These are phyloP conservation scores for Vaccinium corymbosum DNA, from an alignment of 148 eudicot genomes.

Conservation along the genomic window DNA sequence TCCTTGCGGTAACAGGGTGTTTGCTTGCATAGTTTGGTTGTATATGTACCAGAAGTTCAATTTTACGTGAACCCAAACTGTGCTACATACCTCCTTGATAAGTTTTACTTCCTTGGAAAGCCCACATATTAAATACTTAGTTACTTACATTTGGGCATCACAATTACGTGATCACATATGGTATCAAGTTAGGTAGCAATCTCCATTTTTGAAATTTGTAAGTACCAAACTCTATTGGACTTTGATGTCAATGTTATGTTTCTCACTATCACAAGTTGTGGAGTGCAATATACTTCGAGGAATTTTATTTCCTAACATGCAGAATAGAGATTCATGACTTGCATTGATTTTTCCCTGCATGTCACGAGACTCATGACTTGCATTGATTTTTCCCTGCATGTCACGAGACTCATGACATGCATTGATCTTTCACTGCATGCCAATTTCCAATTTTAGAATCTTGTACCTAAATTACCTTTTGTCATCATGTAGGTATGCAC, in stretches of 20 bases:
- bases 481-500: conserved; percentile 59
- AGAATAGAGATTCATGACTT: neutral
- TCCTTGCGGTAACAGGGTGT: neutral
- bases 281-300: neutral
- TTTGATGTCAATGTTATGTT: neutral
- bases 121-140: neutral
- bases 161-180: neutral
- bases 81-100: neutral
- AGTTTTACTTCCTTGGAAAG: neutral
- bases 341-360: neutral
- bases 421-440: neutral
- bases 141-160: neutral
- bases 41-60: neutral
- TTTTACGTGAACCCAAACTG: neutral
- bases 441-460: neutral
- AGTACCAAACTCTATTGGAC: neutral
- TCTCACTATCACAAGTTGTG: neutral
- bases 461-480: neutral
- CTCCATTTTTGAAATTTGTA: neutral
- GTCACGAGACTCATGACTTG: neutral
- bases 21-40: neutral
- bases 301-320: neutral
- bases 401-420: conserved; percentile 1
- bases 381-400: neutral
- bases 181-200: neutral